A percentile compares a stretch with the other conserved stretches of the same genome.
phyloP scores from a whole-genome alignment of 1,139 yeast genomes.

The Geotrichum klebahnii region DNA sequence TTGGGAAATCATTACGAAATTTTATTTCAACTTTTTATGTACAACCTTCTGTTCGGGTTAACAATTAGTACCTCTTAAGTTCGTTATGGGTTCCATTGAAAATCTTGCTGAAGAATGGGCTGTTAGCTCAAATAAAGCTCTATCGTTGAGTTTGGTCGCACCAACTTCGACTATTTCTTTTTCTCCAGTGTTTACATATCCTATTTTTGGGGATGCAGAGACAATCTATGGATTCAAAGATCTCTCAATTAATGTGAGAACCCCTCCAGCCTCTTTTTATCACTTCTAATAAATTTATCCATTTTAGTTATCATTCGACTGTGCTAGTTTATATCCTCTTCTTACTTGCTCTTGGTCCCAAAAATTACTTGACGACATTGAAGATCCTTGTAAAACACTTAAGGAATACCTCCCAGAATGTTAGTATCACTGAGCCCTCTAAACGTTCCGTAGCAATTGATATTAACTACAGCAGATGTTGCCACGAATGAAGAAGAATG shows the following conservation, averaged over 20 bases:
- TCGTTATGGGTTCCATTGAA: conserved; percentile 16
- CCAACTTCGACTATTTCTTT: conserved; percentile 26
- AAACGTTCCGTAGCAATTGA: neutral
- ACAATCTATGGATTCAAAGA: conserved; percentile 80
- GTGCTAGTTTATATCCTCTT: conserved; percentile 52
- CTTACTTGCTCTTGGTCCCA: conserved; percentile 54
- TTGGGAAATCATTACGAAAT: neutral
- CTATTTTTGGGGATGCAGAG: conserved; percentile 89
- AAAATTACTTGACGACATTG: conserved; percentile 40
- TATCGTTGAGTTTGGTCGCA: conserved; percentile 47
- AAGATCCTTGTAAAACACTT: conserved; percentile 50
- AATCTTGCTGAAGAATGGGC: conserved; percentile 59
- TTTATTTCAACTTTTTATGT: neutral
- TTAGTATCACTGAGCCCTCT: too few species aligned
- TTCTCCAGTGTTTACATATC: conserved; percentile 80
- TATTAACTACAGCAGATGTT: conserved; percentile 39
- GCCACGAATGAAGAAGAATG: conserved; percentile 62
- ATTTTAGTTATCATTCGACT: conserved; percentile 52
- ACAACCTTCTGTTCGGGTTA: neutral
- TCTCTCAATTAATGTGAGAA: conserved; percentile 30
- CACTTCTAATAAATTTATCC: conserved; percentile 16
- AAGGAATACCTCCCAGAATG: conserved; percentile 55
- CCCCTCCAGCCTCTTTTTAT: neutral
- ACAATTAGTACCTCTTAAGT: neutral
- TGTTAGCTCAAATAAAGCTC: conserved; percentile 58